Base-by-base conservation (phyloP, 495 filamentous ascomycete genomes). In the Melanomma pulvis-pyrius region DNA sequence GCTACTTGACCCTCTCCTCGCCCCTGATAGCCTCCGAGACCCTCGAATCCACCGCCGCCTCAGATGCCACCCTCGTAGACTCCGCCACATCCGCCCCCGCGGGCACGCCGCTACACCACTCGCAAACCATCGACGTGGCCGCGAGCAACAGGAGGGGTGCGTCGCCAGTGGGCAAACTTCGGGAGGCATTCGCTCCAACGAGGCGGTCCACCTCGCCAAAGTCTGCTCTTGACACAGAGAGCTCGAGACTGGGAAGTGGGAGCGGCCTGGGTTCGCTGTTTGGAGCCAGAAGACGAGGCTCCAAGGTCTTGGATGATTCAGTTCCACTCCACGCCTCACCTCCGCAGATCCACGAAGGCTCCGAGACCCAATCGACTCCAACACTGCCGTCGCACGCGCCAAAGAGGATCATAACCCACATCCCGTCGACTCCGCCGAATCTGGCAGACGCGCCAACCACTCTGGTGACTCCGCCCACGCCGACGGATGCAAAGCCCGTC, bases 1-100 rank as follows among this genome's bases (percentile, higher is more conserved):
- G 88, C 60, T 89, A 90, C 75, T 81, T 93, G 58, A 93, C 92
- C 29, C 86, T 89, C 13, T 93, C 91, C 17, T 93, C 92, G 26
- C 92, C 91, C 29, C 77, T 92, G 56, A 84, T 94, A 34, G 53
- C 74, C 21, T 67, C 74, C 29, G 86, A 88, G 68, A 83, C 76
- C 70, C 84, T 79, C 56, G 82, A 78, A 65, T 79, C 76, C 63
- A 73, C 63, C 73, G 59, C 66, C 48, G 1, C 66, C 55, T 75
- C 79, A 17, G 71, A 71, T 15, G 70, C 63, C 17, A 61, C 50
- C 17, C 59, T 74, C 34, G 67, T 70, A 54, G 53, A 72, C 55
- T 59, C 73, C 60, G 67, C 59, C 44, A 41, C 73, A 50, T 58
- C 66, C 59, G 30, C 49, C 52, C 52, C 50, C 25, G 70, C 64